Conservation (phyloP, 2,329 filamentous ascomycete genomes). For the Claviceps sp. region DNA sequence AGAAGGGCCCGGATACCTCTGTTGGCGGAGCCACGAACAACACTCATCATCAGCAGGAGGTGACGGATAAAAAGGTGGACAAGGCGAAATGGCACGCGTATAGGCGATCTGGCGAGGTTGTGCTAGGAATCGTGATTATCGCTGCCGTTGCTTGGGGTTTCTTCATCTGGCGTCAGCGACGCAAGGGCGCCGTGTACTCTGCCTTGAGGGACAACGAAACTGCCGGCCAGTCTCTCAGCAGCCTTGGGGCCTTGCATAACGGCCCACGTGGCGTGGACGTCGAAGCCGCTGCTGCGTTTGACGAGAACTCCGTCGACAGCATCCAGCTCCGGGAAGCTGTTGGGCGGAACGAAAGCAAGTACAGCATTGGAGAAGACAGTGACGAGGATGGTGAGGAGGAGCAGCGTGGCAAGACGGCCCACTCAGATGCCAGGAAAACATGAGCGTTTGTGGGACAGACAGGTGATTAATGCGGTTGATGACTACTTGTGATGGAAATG, state of each 20-base stretch:
- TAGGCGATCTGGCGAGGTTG: slow-evolving; percentile 73
- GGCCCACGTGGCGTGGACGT: slow-evolving; percentile 37
- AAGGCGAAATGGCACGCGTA: slow-evolving; percentile 84
- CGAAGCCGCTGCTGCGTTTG: slow-evolving; percentile 47
- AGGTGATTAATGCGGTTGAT: neutral
- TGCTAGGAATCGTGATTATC: slow-evolving; percentile 67
- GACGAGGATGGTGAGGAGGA: slow-evolving; percentile 29
- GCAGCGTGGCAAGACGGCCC: slow-evolving; percentile 3
- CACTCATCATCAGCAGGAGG: slow-evolving; percentile 39
- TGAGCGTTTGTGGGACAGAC: neutral
- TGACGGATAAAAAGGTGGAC: slow-evolving; percentile 55
- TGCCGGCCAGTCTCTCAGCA: slow-evolving; percentile 18
- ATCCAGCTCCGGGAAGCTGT: slow-evolving; percentile 38
- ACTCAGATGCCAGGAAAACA: neutral
- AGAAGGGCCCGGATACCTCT: slow-evolving; percentile 65
- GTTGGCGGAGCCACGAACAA: slow-evolving; percentile 55
- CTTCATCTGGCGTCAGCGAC: slow-evolving; percentile 50
- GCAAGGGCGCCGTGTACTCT: slow-evolving; percentile 40
- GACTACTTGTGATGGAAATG: neutral
- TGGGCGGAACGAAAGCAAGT: slow-evolving; percentile 29
- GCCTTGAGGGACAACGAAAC: slow-evolving; percentile 30
- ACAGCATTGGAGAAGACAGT: slow-evolving; percentile 44
- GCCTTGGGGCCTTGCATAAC: slow-evolving; percentile 34
- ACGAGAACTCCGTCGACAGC: slow-evolving; percentile 52
- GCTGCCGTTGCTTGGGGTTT: slow-evolving; percentile 64